A percentile compares a stretch with the other conserved stretches of the same genome.
Conservation (phyloP, 345 rosid species). For the Eucalyptus marginata region DNA sequence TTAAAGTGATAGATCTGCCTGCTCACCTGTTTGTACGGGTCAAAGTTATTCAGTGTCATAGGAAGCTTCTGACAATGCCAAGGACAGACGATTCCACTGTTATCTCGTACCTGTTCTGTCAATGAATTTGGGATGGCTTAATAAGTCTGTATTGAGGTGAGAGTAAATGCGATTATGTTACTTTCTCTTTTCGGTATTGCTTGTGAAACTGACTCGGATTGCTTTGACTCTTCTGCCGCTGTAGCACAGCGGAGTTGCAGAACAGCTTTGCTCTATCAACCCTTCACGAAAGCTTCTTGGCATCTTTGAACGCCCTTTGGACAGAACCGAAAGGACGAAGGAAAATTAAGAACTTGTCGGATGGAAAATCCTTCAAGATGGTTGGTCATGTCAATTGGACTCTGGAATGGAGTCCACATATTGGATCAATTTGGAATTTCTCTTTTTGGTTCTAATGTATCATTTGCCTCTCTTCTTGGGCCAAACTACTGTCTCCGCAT, state of each 20-base stretch:
- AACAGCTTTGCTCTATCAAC: not conserved
- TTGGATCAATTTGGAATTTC: not conserved
- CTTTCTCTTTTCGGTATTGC: not conserved
- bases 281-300: not conserved
- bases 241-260: not conserved
- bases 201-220: not conserved
- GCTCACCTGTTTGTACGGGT: not conserved
- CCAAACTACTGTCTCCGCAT: not conserved
- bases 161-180: not conserved
- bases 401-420: not conserved
- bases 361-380: not conserved
- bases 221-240: not conserved
- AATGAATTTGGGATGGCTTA: not conserved
- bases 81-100: not conserved
- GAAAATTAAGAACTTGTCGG: not conserved
- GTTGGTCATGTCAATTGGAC: not conserved
- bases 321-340: not conserved
- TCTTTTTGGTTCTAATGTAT: not conserved
- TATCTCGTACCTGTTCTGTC: not conserved
- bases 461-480: not conserved
- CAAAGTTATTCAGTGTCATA: not conserved
- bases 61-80: not conserved
- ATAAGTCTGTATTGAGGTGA: not conserved
- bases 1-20: not conserved
- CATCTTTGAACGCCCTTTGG: not conserved